Conservation (phyloP, 257 asterid species). For the Solanum sejunctum region DNA sequence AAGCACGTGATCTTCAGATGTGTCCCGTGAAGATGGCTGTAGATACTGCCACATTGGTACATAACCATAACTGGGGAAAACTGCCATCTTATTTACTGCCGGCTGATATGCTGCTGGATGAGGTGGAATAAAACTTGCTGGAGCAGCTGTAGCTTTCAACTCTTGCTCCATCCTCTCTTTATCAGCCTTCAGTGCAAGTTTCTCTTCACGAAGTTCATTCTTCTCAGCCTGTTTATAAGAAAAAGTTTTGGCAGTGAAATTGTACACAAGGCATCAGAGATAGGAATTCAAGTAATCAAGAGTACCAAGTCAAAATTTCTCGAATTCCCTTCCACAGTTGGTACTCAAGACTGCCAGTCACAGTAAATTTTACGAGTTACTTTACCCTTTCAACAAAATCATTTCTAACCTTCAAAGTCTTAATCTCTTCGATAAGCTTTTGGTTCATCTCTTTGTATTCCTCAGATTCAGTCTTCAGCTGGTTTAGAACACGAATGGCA, state of each 20-base stretch:
- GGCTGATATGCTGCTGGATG: slow-evolving; percentile 52
- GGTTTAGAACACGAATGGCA: slow-evolving; percentile 46
- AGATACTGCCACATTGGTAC: slow-evolving; percentile 86
- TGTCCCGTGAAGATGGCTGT: slow-evolving; percentile 54
- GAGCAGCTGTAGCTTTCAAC: slow-evolving; percentile 35
- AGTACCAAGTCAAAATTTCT: background rate
- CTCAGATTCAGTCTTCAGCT: slow-evolving; percentile 47
- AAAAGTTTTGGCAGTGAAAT: background rate
- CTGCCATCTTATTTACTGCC: slow-evolving; percentile 49
- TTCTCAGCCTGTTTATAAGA: slow-evolving; percentile 48
- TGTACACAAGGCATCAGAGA: background rate
- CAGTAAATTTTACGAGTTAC: background rate
- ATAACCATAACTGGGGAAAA: slow-evolving; percentile 57
- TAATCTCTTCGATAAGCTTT: slow-evolving; percentile 64
- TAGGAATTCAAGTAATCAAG: background rate
- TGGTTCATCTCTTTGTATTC: slow-evolving; percentile 41
- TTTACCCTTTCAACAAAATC: background rate
- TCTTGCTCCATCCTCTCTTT: slow-evolving; percentile 76
- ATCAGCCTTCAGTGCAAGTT: slow-evolving; percentile 51
- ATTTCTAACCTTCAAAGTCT: slow-evolving; percentile 49
- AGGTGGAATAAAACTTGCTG: slow-evolving; percentile 52
- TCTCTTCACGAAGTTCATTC: slow-evolving; percentile 84
- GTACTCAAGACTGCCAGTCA: background rate
- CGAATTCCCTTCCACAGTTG: background rate
- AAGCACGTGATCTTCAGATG: slow-evolving; percentile 67